Percentiles rank a stretch among this genome's conserved stretches.
These are phyloP conservation scores for Sergeia podlipaevii DNA, from an alignment of 208 protist species.

Conservation along the genomic window DNA sequence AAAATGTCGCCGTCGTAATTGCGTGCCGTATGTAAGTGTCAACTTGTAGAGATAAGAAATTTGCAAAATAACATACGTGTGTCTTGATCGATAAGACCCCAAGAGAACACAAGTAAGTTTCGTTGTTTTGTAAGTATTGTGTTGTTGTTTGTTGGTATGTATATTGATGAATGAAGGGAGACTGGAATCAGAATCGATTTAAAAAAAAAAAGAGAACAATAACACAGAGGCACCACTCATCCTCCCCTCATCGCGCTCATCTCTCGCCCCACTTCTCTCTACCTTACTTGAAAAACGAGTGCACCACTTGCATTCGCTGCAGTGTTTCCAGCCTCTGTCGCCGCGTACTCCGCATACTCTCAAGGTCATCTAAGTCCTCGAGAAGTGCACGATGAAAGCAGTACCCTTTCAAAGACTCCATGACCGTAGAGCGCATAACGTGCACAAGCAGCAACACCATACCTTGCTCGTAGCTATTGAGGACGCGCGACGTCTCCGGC, in stretches of 20 bases:
- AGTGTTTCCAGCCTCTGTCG: constrained; percentile 47
- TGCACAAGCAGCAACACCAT: constrained; percentile 71
- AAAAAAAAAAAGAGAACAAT: neutral
- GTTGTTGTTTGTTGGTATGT: constrained; percentile 2
- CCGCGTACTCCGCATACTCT: constrained; percentile 43
- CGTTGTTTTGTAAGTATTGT: neutral
- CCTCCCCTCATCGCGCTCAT: too few relatives aligned
- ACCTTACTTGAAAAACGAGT: constrained; percentile 47
- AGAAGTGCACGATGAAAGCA: constrained; percentile 48
- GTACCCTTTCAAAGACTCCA: constrained; percentile 47
- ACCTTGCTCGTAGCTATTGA: constrained; percentile 73
- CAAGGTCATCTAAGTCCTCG: constrained; percentile 66
- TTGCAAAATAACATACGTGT: too few relatives aligned
- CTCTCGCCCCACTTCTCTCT: too few relatives aligned
- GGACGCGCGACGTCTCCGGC: neutral
- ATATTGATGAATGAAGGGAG: neutral
- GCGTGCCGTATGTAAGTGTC: too few relatives aligned
- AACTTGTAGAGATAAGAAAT: too few relatives aligned
- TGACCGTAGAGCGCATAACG: constrained; percentile 47
- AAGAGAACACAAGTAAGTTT: too few relatives aligned
- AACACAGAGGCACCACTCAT: neutral
- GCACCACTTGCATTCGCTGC: constrained; percentile 57
- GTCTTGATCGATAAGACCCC: too few relatives aligned
- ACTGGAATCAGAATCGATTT: neutral
- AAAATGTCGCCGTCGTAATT: too few relatives aligned